phyloP scores from a whole-genome alignment of 2,329 filamentous ascomycete species.

The Claviceps sp. region DNA sequence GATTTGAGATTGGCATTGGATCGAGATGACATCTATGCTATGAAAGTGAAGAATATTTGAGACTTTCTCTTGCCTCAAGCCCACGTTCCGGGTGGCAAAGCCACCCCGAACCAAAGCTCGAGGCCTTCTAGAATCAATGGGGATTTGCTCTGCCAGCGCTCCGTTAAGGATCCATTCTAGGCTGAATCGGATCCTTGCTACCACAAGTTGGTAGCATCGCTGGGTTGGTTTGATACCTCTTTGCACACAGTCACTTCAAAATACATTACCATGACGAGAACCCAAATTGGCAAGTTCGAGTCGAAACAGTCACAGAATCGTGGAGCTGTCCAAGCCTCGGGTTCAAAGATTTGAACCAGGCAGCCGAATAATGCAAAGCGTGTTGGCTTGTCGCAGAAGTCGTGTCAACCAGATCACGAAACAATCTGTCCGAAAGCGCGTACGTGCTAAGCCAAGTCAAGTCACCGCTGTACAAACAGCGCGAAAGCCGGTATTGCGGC shows the following conservation, averaged over 20 bases:
- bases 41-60: conserved; percentile 19
- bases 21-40: no score
- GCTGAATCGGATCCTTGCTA: conserved; percentile 57
- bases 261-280: not conserved
- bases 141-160: conserved; percentile 56
- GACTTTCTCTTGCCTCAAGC: conserved; percentile 28
- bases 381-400: no score
- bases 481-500: no score
- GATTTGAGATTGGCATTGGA: no score
- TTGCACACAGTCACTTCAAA: not conserved
- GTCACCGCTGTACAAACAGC: no score
- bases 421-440: no score
- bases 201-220: conserved; percentile 57
- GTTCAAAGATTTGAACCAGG: not conserved
- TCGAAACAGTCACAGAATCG: not conserved
- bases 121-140: conserved; percentile 26
- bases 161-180: conserved; percentile 65
- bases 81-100: conserved; percentile 17
- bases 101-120: conserved; percentile 14
- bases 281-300: not conserved
- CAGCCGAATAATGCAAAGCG: no score
- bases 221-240: conserved; percentile 28
- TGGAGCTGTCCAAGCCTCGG: not conserved
- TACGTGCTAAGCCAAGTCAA: no score
- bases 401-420: no score